Evolutionary conservation across 768 basidiomycete genomes (phyloP).

Genomic region (Auriscalpium orientale): DNA sequence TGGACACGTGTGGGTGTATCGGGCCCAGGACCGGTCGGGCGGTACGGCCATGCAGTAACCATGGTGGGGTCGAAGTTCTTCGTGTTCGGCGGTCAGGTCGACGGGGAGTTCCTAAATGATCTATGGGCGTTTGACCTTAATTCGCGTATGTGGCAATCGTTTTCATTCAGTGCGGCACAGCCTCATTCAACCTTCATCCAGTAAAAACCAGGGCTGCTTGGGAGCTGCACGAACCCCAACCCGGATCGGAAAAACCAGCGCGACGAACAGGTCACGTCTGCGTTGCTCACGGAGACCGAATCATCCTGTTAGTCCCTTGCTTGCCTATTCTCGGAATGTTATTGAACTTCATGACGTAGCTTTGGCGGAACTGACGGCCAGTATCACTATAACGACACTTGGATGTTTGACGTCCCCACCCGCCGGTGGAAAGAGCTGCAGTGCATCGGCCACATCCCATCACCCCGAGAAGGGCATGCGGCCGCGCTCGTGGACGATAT

Average conservation of each 20-base stretch:
- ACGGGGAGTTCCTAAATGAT: constrained; percentile 91
- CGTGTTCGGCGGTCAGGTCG: constrained; percentile 94
- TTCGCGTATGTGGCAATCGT: constrained; percentile 53
- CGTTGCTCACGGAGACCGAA: constrained; percentile 62
- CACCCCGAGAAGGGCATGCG: constrained; percentile 92
- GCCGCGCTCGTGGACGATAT: constrained; percentile 96
- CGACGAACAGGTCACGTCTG: constrained; percentile 89
- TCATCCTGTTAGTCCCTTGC: constrained; percentile 11
- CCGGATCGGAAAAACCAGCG: constrained; percentile 57
- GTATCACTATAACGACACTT: constrained; percentile 99
- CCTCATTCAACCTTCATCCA: constrained; percentile 21
- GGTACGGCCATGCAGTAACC: constrained; percentile 93
- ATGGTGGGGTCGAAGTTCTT: constrained; percentile 91
- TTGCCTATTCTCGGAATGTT: constrained; percentile 1
- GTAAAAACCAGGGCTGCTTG: constrained; percentile 81
- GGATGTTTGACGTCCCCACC: constrained; percentile 82
- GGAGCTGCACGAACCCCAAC: constrained; percentile 65
- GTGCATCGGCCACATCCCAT: constrained; percentile 95
- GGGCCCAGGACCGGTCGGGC: constrained; percentile 73
- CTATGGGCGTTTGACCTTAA: constrained; percentile 95
- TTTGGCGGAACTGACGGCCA: constrained; percentile 99
- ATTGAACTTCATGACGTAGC: constrained; percentile 31
- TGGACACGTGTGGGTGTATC: constrained; percentile 86
- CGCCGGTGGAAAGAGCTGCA: constrained; percentile 84
- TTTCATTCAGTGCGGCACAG: not conserved